Base-by-base conservation (phyloP, 2,329 filamentous ascomycete species). In the Talaromyces marneffei region DNA sequence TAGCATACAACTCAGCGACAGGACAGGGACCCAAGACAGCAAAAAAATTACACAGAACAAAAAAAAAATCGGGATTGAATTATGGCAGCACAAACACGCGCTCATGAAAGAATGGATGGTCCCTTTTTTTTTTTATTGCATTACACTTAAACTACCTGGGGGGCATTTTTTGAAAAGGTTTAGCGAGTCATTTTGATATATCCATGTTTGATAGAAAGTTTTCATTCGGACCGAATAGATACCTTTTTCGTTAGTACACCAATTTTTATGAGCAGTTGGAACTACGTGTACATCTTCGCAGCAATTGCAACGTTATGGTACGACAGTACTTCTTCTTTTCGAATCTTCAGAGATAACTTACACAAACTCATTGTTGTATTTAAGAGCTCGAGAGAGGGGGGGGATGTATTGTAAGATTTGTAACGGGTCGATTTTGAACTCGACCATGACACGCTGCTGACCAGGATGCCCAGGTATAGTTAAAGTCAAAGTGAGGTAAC, bases 111-210 rank as follows among this genome's bases (percentile, higher is more conserved):
- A 39, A 42, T 48, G 44, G 25, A 40, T 52, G 37, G 46, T 27
- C 39, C 2, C 27, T 58, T 50, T 42, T 8, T 3, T 37, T 58
- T 50, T 42, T 8, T 23, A 33, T 59, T 62, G 60, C 60, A 62
- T 62, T 59, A 37, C 25, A 59, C 46, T 42, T 16, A 42, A 42
- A 53, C 25, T 55, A 50, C 33, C 20, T 62, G 60, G 60, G 60
- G 59, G 60, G 60, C 50, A 31, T 1, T n/a, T 55, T 56, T 40
- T 46, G 48, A 39, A 59, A 39, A 53, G 29, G 23, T 52, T 62
- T 62, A 62, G 60, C 60, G 55, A 59, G 39, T 62, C 48, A 55
- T 59, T 58, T 52, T 40, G 33, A 58, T 58, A 58, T 58, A 37
- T 53, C 35, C 57, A 25, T 59, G 39, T 61, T 55, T 57, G 59